phyloP scores from a whole-genome alignment of 805 yeast genomes.

The Cyberlindnera euphorbiiphila region DNA sequence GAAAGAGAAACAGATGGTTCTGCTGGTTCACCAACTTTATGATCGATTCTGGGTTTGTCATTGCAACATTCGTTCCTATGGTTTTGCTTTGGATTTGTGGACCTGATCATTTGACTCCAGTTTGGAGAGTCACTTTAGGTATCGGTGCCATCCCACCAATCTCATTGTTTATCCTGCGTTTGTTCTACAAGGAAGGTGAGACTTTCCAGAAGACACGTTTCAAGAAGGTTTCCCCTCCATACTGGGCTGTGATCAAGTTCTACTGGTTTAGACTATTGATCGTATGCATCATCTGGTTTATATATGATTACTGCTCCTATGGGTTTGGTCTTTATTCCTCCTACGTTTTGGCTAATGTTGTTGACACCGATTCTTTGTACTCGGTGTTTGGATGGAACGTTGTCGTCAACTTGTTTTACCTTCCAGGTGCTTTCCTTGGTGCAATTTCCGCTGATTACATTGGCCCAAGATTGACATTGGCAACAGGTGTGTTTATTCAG shows the following conservation, averaged over 20 bases:
- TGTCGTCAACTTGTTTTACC: slow-evolving; percentile 79
- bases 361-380: slow-evolving; percentile 59
- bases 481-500: slow-evolving; percentile 65
- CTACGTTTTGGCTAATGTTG: slow-evolving; percentile 55
- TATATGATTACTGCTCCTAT: slow-evolving; percentile 84
- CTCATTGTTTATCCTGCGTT: slow-evolving; percentile 70
- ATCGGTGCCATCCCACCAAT: slow-evolving; percentile 88
- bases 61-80: slow-evolving; percentile 80
- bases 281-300: slow-evolving; percentile 81
- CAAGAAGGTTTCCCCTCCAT: slow-evolving; percentile 61
- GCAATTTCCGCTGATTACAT: slow-evolving; percentile 80
- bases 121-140: slow-evolving; percentile 91
- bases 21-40: slow-evolving; percentile 83
- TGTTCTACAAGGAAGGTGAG: slow-evolving; percentile 70
- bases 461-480: slow-evolving; percentile 85
- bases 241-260: slow-evolving; percentile 63
- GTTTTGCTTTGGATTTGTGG: slow-evolving; percentile 82
- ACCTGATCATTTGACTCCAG: slow-evolving; percentile 63
- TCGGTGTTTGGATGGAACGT: slow-evolving; percentile 90
- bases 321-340: slow-evolving; percentile 85
- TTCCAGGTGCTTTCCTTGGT: slow-evolving; percentile 88
- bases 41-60: slow-evolving; percentile 86
- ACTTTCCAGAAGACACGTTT: slow-evolving; percentile 68
- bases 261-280: slow-evolving; percentile 78
- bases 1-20: slow-evolving; percentile 84